Conservation (phyloP, 768 basidiomycete species). For the Nevesoporus exiguus region DNA sequence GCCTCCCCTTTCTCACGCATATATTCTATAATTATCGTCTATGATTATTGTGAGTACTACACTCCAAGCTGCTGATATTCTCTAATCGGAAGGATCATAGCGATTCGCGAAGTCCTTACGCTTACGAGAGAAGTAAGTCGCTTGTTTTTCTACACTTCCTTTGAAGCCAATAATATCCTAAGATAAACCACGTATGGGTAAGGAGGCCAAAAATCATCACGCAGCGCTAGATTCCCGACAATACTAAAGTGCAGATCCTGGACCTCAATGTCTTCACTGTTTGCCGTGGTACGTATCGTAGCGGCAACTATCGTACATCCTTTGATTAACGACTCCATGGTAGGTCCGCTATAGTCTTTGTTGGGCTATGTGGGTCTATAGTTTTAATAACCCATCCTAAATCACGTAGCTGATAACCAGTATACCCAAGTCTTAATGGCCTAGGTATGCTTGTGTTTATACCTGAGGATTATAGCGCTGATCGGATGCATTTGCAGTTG, state of each 20-base stretch:
- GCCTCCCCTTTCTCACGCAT: too few relatives aligned
- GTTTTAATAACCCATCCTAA: too few relatives aligned
- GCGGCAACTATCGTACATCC: not conserved
- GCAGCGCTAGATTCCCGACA: not conserved
- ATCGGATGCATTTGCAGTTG: not conserved
- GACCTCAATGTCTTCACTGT: conserved; percentile 9
- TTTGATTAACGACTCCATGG: not conserved
- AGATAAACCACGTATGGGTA: not conserved
- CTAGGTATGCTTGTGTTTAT: not conserved
- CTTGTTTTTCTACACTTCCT: not conserved
- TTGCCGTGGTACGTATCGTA: not conserved
- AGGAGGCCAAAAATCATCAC: not conserved
- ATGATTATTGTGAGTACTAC: not conserved
- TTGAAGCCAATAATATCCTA: not conserved
- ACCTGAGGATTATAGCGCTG: not conserved
- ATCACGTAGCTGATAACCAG: not conserved
- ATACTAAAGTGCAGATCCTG: not conserved
- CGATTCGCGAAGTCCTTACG: not conserved
- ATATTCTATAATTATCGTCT: too few relatives aligned
- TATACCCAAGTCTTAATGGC: not conserved
- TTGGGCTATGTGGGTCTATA: conserved; percentile 1
- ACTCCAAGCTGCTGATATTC: not conserved
- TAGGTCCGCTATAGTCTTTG: conserved; percentile 8
- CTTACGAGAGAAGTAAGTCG: not conserved
- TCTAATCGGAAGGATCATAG: too few relatives aligned